Base-by-base conservation (phyloP, 305 asterid genomes). In the Fraxinus baroniana region DNA sequence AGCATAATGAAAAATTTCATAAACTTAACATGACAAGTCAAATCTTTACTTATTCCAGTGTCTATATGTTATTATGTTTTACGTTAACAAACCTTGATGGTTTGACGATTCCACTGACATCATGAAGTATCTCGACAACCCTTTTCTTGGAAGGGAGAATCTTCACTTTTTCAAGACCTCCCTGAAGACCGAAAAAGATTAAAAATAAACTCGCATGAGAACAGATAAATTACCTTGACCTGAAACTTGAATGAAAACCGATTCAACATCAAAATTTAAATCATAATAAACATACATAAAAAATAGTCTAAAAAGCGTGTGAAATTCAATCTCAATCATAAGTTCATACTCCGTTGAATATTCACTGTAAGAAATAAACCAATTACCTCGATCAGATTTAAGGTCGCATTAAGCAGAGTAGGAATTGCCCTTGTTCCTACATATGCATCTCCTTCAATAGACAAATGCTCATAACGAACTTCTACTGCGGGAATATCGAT, bases 391-490 rank as follows among this genome's bases (percentile, higher is more conserved):
- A 93, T 5, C 77, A 84, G 44, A 87, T 95, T 95, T 80, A 94
- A 77, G 18, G 93, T 79, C 32, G 98, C 82, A 87, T 95, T 95
- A 81, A 87, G 86, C 81, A 95, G 87, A 76, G 99, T 94, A 7
- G 98, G 99, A 78, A 94, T 90, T 17, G 98, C 98, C 89, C 98
- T 88, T n/a, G 97, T 90, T 81, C 98, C 99, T 62, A 71, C 87
- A 85, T 83, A 84, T 41, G 92, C 86, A 75, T 95, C 99, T 82
- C 98, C 98, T 74, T 93, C 97, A n/a, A 94, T 70, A 1, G 92
- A 89, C 57, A 95, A 81, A 88, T 89, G 88, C 89, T 93, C 97
- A 64, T 20, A 95, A 5, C 99, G 91, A 78, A 95, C 98, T 85
- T 93, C 99, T 3, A 92, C 86, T 84, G 91, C 91, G 5, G 98